Base-by-base conservation (phyloP, 108 stramenopile species). In the Asterionellopsis glacialis region DNA sequence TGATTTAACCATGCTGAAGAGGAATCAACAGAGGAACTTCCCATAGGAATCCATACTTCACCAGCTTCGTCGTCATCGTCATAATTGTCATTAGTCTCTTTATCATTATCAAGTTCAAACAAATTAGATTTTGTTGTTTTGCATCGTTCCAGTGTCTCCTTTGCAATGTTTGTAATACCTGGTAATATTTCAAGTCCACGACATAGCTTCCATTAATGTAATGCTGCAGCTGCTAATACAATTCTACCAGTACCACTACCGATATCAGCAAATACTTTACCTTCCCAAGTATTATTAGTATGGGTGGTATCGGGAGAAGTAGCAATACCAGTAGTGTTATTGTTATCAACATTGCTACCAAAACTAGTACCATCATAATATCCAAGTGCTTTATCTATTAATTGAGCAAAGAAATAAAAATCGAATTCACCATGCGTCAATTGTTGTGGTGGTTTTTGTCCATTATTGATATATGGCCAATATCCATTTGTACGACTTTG, bases 341-440 rank as follows among this genome's bases (percentile, higher is more conserved):
- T 18, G 45, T 49, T n/a, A n/a, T n/a, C n/a, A 49, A 2, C 61
- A 4, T 33, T 7, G 7, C 7, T 33, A n/a, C 56, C 25, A n/a
- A 14, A 24, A 10, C 44, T 39, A 33, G 2, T 7, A 33, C 33
- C 33, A 64, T 57, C 27, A 41, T 59, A 64, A 19, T 69, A 33
- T 10, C 63, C 64, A 52, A 70, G 63, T 2, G 79, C 83, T 45
- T 45, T 53, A 39, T 91, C 80, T 41, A 91, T 41, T 14, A 87
- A 55, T n/a, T 74, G 41, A 0, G 70, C 80, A 65, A 91, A 88
- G 51, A 88, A 87, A 12, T 69, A 58, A 15, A 85, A 50, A 67
- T 91, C 90, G 62, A 91, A 91, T 69, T 91, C 90, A 11, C 90
- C 90, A 57, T 91, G 87, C 11, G 85, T 84, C 21, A 88, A 72